Percentiles rank a stretch among this genome's conserved stretches.
These are phyloP conservation scores for Lignosus rhinocerotis DNA, from an alignment of 1,284 basidiomycete genomes.

Conservation along the genomic window DNA sequence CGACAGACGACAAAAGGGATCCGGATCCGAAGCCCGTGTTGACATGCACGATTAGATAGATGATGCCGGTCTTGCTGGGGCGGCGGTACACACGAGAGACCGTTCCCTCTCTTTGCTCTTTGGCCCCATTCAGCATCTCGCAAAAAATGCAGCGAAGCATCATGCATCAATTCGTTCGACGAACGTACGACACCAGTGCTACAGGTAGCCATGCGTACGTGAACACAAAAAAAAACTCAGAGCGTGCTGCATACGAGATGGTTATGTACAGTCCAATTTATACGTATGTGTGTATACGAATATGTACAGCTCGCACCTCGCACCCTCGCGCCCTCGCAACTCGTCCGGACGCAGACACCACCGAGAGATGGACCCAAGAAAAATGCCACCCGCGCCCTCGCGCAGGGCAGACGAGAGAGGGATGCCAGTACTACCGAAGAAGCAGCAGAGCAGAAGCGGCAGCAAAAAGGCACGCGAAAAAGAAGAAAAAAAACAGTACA, in stretches of 20 bases:
- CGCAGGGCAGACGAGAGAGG: background rate
- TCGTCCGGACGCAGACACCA: constrained; percentile 17
- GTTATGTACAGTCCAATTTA: constrained; percentile 20
- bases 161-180: constrained; percentile 32
- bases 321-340: too few relatives aligned
- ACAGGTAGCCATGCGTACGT: background rate
- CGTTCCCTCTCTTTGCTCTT: too few relatives aligned
- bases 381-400: background rate
- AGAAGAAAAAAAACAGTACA: constrained; percentile 6
- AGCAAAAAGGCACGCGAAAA: background rate
- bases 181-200: constrained; percentile 21
- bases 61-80: too few relatives aligned
- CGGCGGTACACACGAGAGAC: too few relatives aligned
- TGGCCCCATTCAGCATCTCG: too few relatives aligned
- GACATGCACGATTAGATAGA: too few relatives aligned
- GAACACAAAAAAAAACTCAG: constrained; percentile 7
- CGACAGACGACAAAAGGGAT: too few relatives aligned
- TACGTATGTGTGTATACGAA: too few relatives aligned
- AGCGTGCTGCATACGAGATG: constrained; percentile 25
- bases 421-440: background rate
- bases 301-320: too few relatives aligned
- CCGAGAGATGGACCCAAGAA: constrained; percentile 19
- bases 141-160: background rate
- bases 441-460: background rate
- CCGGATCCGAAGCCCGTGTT: too few relatives aligned